Base-by-base conservation (phyloP, 148 eudicot genomes). In the Diospyros lotus region DNA sequence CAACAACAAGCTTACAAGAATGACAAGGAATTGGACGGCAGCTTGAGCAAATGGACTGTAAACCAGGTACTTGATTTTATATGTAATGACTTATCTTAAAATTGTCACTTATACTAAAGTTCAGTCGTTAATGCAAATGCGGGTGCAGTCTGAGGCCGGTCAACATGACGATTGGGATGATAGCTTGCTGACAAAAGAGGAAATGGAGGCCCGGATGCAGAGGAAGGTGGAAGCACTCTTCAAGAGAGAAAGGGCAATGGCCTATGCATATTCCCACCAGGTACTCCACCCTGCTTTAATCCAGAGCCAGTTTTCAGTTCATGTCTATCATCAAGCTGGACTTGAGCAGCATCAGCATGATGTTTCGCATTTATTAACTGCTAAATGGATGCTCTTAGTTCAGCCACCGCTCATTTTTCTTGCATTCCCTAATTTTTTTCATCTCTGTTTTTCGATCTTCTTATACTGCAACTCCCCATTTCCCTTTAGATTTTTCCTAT, bases 191-290 rank as follows among this genome's bases (percentile, higher is more conserved):
- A 88, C 97, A 5, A 96, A 96, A 80, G 94, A 91, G 79, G 94
- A 93, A 80, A 76, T 73, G 50, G 97, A 93, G 50, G 89, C 87
- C 7, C 89, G 97, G 80, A 74, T 89, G 79, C 89, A 77, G 79
- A 83, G 82, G 76, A 96, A 91, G 85, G 79, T 81, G 64, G 99
- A 96, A 78, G 97, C 99, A 45, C 81, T 89, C 59, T 78, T 88
- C 69, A 93, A 87, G 85, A 83, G 99, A 85, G 98, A 96, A 77
- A 81, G 99, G 73, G 90, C 98, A 46, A 89, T 93, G 97, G 93
- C 98, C 18, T 96, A 93, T 80, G 97, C 99, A 71, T 89, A 95
- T 78, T 92, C 99, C 64, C 91, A 88, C 82, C 94, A 91, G 97
- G 99, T 93, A 85, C 18, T 48, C 15, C 5, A 42, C 28, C 60